Percentiles rank a stretch among this genome's conserved stretches.
Evolutionary conservation across 192 early-diverging fungal genomes (phyloP).

Genomic region (Podila clonocystis): DNA sequence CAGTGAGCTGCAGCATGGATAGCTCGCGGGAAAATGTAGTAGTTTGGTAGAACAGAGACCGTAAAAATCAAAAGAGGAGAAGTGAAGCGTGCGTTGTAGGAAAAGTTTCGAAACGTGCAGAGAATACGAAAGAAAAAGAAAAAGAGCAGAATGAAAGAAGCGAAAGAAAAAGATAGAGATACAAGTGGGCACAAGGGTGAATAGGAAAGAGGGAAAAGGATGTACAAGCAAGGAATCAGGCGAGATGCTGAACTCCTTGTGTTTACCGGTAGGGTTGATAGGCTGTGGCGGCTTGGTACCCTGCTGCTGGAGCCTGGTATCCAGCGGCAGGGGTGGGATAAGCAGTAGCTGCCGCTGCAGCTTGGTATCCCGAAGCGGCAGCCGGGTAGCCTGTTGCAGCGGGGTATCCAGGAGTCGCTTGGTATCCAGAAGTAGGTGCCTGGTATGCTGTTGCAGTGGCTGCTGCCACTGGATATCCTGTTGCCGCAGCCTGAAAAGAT

Average conservation of each 20-base stretch:
- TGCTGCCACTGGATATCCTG: constrained; percentile 8
- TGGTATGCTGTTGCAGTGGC: constrained; percentile 2
- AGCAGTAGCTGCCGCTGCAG: not conserved
- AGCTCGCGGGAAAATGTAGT: too few species aligned
- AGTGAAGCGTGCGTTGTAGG: not conserved
- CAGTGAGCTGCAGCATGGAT: too few species aligned
- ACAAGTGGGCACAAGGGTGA: not conserved
- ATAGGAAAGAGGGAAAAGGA: constrained; percentile 6
- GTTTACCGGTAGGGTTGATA: constrained; percentile 51
- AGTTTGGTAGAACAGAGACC: not conserved
- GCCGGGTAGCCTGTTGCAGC: constrained; percentile 20
- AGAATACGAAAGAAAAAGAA: constrained; percentile 2
- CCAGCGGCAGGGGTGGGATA: constrained; percentile 10
- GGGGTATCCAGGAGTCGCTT: constrained; percentile 4
- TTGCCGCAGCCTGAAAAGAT: constrained; percentile 1
- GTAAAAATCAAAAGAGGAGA: not conserved
- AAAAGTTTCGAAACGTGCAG: not conserved
- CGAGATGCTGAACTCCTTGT: not conserved
- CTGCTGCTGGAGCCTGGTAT: constrained; percentile 9
- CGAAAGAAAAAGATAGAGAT: not conserved
- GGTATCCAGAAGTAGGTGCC: not conserved
- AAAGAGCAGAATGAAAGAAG: not conserved
- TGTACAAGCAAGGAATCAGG: not conserved
- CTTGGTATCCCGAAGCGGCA: constrained; percentile 27
- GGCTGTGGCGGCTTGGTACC: constrained; percentile 8